phyloP scores from a whole-genome alignment of 768 basidiomycete species.

The Suillus sp. region DNA sequence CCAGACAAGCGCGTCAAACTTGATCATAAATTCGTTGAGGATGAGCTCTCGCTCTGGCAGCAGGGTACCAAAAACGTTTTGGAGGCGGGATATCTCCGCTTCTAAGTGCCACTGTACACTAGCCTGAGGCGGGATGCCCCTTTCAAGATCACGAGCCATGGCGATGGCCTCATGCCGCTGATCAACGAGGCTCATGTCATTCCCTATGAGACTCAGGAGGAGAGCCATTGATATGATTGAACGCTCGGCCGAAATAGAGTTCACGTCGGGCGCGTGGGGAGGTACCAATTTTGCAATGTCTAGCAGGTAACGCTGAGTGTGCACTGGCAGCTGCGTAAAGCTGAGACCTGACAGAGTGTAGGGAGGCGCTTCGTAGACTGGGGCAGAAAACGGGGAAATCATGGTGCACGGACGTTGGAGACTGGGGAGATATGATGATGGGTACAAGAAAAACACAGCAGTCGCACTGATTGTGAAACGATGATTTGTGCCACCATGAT shows the following conservation, averaged over 20 bases:
- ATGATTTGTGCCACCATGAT: not conserved
- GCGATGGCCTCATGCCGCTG: not conserved
- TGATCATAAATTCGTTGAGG: conserved; percentile 18
- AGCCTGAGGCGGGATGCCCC: not conserved
- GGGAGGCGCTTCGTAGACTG: conserved; percentile 9
- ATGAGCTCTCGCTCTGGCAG: conserved; percentile 17
- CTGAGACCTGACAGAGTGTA: conserved; percentile 13
- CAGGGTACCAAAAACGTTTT: conserved; percentile 9
- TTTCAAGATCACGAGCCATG: not conserved
- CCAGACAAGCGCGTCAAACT: conserved; percentile 26
- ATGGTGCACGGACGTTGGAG: conserved; percentile 12
- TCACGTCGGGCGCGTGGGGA: not conserved
- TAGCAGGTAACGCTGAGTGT: conserved; percentile 10
- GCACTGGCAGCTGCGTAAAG: conserved; percentile 11
- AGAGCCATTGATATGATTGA: conserved; percentile 2
- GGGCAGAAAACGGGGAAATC: conserved; percentile 5
- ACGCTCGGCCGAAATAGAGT: not conserved
- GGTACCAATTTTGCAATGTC: conserved; percentile 1
- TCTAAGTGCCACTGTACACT: not conserved
- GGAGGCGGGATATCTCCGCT: not conserved
- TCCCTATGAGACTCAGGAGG: not conserved
- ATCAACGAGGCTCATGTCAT: conserved; percentile 7
- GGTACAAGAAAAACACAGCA: not conserved
- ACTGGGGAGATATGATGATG: conserved; percentile 3
- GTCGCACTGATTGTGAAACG: not conserved